Percentiles rank a stretch among this genome's conserved stretches.
phyloP scores from a whole-genome alignment of 257 asterid genomes.

The Agastache rugosa region DNA sequence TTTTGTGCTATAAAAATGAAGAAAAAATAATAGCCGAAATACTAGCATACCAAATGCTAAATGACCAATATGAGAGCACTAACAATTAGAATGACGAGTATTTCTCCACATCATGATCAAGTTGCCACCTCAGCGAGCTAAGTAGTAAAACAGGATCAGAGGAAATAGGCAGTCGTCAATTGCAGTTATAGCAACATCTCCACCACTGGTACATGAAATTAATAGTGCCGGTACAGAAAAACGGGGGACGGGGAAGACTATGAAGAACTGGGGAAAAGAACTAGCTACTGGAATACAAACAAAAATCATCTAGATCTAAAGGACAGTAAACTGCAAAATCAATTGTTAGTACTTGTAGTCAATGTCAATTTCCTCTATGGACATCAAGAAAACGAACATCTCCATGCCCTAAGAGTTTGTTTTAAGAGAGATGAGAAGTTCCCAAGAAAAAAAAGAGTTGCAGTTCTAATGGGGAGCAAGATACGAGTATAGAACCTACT shows the following conservation, averaged over 20 bases:
- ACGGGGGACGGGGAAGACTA: background rate
- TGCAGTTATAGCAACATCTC: background rate
- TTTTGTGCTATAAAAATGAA: too few relatives aligned
- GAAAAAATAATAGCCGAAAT: too few relatives aligned
- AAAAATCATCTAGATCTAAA: background rate
- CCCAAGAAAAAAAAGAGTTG: background rate
- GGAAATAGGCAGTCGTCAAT: too few relatives aligned
- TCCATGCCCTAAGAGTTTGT: background rate
- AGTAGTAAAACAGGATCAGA: background rate
- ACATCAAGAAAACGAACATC: background rate
- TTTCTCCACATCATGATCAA: too few relatives aligned
- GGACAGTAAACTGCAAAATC: background rate
- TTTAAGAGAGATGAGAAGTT: background rate
- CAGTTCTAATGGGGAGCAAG: background rate
- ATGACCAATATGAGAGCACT: slow-evolving; percentile 1
- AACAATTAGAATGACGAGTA: too few relatives aligned
- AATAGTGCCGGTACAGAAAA: background rate
- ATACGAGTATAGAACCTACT: background rate
- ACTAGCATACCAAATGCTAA: too few relatives aligned
- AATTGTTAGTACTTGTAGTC: background rate
- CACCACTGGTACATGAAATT: background rate
- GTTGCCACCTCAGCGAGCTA: background rate
- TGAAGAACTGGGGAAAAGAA: background rate
- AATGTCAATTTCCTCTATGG: background rate
- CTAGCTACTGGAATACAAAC: background rate